Percentiles rank a stretch among this genome's conserved stretches.
Evolutionary conservation across 1,284 basidiomycete species (phyloP).

Genomic region (Hymenochaete sp.): DNA sequence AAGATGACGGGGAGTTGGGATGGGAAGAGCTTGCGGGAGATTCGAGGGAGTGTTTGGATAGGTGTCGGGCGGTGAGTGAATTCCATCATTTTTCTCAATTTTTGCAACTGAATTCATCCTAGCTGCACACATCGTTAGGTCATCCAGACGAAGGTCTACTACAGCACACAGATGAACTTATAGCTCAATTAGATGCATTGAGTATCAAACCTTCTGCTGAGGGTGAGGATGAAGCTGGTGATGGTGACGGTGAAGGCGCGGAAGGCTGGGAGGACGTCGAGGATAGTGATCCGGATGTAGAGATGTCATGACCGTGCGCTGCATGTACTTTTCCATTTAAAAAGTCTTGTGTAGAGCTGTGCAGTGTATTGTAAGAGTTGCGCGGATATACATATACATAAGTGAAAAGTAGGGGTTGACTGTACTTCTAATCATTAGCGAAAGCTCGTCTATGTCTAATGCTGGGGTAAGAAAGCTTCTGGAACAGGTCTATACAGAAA

Average conservation of each 20-base stretch:
- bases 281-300: constrained; percentile 50
- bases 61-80: constrained; percentile 61
- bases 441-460: too few species aligned
- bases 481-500: too few species aligned
- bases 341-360: too few species aligned
- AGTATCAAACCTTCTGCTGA: constrained; percentile 60
- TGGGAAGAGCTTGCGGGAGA: constrained; percentile 80
- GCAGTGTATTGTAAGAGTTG: too few species aligned
- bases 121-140: constrained; percentile 68
- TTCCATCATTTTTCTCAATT: neutral
- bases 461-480: too few species aligned
- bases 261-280: constrained; percentile 38
- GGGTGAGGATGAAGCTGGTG: constrained; percentile 31
- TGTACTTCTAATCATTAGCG: too few species aligned
- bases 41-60: constrained; percentile 74
- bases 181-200: constrained; percentile 56
- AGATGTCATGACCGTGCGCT: constrained; percentile 47
- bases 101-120: constrained; percentile 15
- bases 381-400: too few species aligned
- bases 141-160: constrained; percentile 76
- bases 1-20: too few species aligned
- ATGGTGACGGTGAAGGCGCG: constrained; percentile 34
- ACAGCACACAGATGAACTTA: constrained; percentile 69
- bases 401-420: too few species aligned
- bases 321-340: too few species aligned